Evolutionary conservation across 768 basidiomycete species (phyloP).

Genomic region (Trametes gibbosa): DNA sequence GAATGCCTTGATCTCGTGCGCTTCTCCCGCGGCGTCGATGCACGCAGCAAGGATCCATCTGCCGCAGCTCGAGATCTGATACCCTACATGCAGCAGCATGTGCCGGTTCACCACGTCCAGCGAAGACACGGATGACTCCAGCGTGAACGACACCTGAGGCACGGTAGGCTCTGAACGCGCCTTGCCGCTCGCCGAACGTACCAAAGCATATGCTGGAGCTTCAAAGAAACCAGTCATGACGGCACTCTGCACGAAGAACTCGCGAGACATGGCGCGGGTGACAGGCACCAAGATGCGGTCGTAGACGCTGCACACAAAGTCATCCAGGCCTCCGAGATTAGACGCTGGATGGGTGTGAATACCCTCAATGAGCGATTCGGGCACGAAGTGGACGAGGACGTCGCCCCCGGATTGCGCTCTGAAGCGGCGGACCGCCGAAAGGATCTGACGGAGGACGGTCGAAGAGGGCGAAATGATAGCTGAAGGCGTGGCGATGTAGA

Average conservation of each 20-base stretch:
- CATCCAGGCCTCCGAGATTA: constrained; percentile 43
- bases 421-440: constrained; percentile 59
- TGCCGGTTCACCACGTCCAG: constrained; percentile 55
- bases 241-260: constrained; percentile 40
- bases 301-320: constrained; percentile 64
- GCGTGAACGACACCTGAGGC: constrained; percentile 35
- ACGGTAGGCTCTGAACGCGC: constrained; percentile 27
- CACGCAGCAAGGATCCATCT: constrained; percentile 79
- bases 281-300: constrained; percentile 63
- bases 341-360: constrained; percentile 44
- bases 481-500: constrained; percentile 68
- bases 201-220: constrained; percentile 61
- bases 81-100: constrained; percentile 75
- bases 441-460: constrained; percentile 63
- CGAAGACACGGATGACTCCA: constrained; percentile 39
- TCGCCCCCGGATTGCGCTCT: constrained; percentile 46
- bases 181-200: not conserved
- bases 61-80: constrained; percentile 59
- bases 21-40: constrained; percentile 77
- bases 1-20: constrained; percentile 67
- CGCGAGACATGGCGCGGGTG: constrained; percentile 58
- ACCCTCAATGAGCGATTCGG: constrained; percentile 56
- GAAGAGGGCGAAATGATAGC: constrained; percentile 62
- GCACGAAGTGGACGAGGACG: constrained; percentile 71
- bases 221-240: constrained; percentile 52